Percentiles rank a stretch among this genome's conserved stretches.
Evolutionary conservation across 306 rosid genomes (phyloP).

Genomic region (Rosa rugosa): DNA sequence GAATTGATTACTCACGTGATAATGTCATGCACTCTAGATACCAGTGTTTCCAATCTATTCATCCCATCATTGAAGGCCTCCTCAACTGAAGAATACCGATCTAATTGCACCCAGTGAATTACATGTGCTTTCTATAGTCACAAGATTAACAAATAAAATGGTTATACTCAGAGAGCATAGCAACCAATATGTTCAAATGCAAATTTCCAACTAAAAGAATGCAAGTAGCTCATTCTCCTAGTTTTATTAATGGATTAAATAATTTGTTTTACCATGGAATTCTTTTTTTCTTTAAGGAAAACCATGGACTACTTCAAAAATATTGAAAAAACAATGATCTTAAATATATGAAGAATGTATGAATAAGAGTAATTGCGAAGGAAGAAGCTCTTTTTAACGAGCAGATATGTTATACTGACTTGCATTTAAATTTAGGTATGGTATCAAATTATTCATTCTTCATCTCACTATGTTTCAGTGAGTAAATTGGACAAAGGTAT

Average conservation of each 20-base stretch:
- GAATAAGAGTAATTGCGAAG: slow-evolving; percentile 1
- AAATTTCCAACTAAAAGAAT: not conserved
- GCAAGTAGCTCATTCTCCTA: not conserved
- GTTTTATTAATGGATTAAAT: not conserved
- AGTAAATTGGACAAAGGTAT: not conserved
- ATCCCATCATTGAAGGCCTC: slow-evolving; percentile 73
- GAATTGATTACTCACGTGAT: slow-evolving; percentile 55
- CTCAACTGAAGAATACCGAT: slow-evolving; percentile 67
- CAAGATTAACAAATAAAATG: slow-evolving; percentile 7
- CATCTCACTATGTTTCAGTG: not conserved
- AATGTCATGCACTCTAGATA: slow-evolving; percentile 81
- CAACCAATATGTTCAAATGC: not conserved
- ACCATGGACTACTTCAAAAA: not conserved
- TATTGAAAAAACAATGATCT: not conserved
- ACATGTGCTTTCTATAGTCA: slow-evolving; percentile 73
- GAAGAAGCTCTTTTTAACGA: not conserved
- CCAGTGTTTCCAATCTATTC: slow-evolving; percentile 52
- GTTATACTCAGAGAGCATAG: slow-evolving; percentile 2
- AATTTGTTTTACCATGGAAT: not conserved
- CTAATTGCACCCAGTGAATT: slow-evolving; percentile 88
- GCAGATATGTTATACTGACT: not conserved
- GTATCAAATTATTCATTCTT: not conserved
- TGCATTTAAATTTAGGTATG: not conserved
- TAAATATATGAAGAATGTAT: not conserved
- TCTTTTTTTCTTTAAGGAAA: not conserved